Evolutionary conservation across 345 rosid genomes (phyloP).

Genomic region (Euclidium syriacum): DNA sequence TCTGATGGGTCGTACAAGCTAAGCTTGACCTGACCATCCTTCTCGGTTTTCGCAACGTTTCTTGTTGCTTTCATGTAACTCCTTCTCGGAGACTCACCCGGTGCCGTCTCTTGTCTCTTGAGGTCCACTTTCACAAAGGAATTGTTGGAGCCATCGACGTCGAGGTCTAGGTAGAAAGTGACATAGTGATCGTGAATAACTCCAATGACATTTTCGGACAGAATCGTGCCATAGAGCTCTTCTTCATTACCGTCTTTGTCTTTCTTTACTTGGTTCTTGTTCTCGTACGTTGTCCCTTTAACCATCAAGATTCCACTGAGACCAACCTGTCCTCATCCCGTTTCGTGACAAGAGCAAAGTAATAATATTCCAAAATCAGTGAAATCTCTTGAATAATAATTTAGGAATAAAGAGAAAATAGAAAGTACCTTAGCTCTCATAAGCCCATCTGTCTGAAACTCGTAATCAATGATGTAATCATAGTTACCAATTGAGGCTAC

Average conservation of each 20-base stretch:
- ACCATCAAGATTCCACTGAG: conserved; percentile 72
- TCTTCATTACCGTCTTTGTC: conserved; percentile 31
- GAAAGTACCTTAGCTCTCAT: conserved; percentile 46
- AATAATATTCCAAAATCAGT: background rate
- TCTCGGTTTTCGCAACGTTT: conserved; percentile 53
- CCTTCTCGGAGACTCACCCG: conserved; percentile 54
- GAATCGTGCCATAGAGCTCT: conserved; percentile 36
- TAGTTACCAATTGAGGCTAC: conserved; percentile 61
- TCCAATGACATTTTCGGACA: conserved; percentile 59
- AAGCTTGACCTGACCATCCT: conserved; percentile 61
- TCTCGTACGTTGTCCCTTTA: conserved; percentile 44
- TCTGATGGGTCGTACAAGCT: conserved; percentile 65
- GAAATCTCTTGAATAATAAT: background rate
- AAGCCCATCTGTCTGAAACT: conserved; percentile 69
- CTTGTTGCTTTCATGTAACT: conserved; percentile 50
- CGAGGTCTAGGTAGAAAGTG: conserved; percentile 59
- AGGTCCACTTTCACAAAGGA: conserved; percentile 56
- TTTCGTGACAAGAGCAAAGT: background rate
- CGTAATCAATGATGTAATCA: conserved; percentile 68
- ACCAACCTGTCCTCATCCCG: conserved; percentile 39
- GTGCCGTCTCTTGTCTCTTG: conserved; percentile 40
- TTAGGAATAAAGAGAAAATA: no score
- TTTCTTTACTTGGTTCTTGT: conserved; percentile 35
- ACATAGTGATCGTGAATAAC: conserved; percentile 68
- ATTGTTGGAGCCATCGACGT: conserved; percentile 52